phyloP scores from a whole-genome alignment of 495 filamentous ascomycete species.

The Glonium stellatum region DNA sequence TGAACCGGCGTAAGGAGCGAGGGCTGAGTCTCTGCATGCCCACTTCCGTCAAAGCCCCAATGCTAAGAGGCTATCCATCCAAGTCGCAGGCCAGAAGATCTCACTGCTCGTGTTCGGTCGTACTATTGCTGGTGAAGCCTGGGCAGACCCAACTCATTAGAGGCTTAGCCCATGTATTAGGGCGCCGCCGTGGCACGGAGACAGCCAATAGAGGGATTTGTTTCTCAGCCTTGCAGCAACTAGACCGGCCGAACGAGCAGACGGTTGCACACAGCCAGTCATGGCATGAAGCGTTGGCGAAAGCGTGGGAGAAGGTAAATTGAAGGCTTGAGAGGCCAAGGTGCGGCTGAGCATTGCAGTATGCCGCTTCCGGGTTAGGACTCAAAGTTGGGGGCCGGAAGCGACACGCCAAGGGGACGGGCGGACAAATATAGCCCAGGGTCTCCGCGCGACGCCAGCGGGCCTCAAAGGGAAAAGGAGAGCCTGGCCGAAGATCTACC shows the following conservation, averaged over 20 bases:
- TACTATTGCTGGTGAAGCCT: neutral
- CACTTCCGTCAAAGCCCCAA: neutral
- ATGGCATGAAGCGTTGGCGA: neutral
- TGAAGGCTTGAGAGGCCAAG: neutral
- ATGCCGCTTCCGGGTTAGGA: neutral
- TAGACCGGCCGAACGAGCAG: conserved; percentile 1
- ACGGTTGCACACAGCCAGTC: neutral
- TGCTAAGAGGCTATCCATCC: neutral
- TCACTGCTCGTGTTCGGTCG: neutral
- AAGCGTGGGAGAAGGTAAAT: conserved; percentile 7
- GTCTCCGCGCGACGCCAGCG: neutral
- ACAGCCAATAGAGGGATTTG: conserved; percentile 5
- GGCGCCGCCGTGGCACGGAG: conserved; percentile 2
- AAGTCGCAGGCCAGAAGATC: neutral
- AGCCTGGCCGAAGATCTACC: neutral
- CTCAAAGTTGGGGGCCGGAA: neutral
- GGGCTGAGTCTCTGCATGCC: conserved; percentile 11
- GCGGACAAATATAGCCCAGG: conserved; percentile 10
- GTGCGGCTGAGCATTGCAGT: conserved; percentile 15
- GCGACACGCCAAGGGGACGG: neutral
- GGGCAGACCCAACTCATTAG: neutral
- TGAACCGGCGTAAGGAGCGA: neutral
- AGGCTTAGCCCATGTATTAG: neutral
- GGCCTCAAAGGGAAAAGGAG: neutral
- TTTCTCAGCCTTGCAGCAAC: conserved; percentile 10